Evolutionary conservation across 495 filamentous ascomycete genomes (phyloP), one percentile per base, ranked within the genome.

Genomic region (Podospora australis): DNA sequence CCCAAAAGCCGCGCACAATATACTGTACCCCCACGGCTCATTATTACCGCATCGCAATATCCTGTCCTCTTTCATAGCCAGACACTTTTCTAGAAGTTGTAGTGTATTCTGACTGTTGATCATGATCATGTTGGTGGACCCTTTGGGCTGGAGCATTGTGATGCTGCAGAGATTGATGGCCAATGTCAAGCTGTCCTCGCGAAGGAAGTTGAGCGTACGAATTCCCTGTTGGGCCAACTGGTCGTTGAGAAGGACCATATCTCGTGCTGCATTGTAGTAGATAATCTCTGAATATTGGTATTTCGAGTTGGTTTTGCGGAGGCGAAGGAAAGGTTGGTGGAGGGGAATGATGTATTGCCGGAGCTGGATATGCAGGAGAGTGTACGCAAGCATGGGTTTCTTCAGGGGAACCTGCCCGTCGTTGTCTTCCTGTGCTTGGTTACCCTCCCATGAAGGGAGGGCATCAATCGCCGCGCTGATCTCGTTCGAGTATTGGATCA

Each of bases 71-170:
- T 70, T 70, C 39, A 71, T 65, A 24, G 59, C 55, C 6, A 73
- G 45, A 50, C 70, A 70, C 52, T 65, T 66, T 46, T 70, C 66
- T 34, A 73, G 57, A 28, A 70, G 63, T 41, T 69, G 59, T 34
- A 72, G 50, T 4, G 65, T 71, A 52, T 70, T 61, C 49, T 68
- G 62, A n/a, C 61, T 64, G 46, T 69, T 70, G 51, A 66, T 64
- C 61, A 70, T 67, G 47, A 68, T 64, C 56, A 70, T 65, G 58
- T 66, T 71, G 28, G 62, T 69, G 11, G 61, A 64, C 5, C 57
- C 65, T 56, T 64, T 60, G n/a, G 71, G 71, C 49, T 76, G 72
- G 17, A 73, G 69, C 54, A 76, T 64, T 11, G 71, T 69, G 39
- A 76, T 65, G 46, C 67, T 69, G 60, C 65, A 69, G 25, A 73